Evolutionary conservation across 495 filamentous ascomycete genomes (phyloP).

Genomic region (Aspergillus sparsus): DNA sequence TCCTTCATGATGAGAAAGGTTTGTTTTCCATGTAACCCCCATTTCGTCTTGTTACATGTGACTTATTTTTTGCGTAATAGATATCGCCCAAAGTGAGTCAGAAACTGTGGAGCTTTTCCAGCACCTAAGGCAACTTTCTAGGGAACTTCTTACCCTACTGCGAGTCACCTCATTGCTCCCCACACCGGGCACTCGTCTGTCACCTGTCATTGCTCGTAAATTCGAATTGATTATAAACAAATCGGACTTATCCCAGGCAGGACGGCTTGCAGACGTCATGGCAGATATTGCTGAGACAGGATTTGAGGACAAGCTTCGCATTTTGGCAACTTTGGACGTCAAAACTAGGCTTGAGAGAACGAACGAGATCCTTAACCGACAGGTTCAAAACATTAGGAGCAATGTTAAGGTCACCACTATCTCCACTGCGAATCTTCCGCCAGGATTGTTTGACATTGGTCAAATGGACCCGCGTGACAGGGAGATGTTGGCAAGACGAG

Average conservation of each 20-base stretch:
- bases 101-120: conserved; percentile 69
- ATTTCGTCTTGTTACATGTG: neutral
- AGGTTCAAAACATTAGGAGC: conserved; percentile 77
- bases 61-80: conserved; percentile 28
- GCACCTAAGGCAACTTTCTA: conserved; percentile 76
- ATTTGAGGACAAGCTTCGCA: conserved; percentile 83
- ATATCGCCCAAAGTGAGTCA: conserved; percentile 52
- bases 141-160: conserved; percentile 78
- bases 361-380: conserved; percentile 75
- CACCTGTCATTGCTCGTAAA: conserved; percentile 78
- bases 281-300: conserved; percentile 81
- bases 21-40: conserved; percentile 24
- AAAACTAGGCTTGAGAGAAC: conserved; percentile 75
- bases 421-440: conserved; percentile 58
- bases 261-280: conserved; percentile 94
- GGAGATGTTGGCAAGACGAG: conserved; percentile 53
- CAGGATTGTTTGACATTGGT: conserved; percentile 54
- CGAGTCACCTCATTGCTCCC: conserved; percentile 75
- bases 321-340: conserved; percentile 74
- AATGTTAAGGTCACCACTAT: conserved; percentile 76
- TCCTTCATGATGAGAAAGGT: conserved; percentile 62
- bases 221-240: conserved; percentile 81
- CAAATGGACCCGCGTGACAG: conserved; percentile 54
- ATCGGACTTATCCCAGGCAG: conserved; percentile 76
- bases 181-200: conserved; percentile 60